These are phyloP conservation scores for Lactarius deliciosus DNA, from an alignment of 768 basidiomycete genomes.

Conservation along the genomic window DNA sequence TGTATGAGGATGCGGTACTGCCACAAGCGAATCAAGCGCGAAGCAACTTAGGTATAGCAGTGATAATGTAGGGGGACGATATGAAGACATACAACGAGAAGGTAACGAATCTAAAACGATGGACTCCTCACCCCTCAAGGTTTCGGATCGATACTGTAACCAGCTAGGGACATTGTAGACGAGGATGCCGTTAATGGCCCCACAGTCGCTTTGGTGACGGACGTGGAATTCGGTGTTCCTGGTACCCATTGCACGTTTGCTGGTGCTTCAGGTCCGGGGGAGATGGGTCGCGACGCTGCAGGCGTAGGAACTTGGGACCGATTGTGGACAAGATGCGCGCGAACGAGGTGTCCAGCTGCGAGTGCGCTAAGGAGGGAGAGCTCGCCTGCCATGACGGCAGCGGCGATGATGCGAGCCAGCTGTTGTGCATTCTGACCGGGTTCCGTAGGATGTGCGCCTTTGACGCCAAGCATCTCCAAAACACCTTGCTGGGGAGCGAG, in stretches of 20 bases:
- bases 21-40: conserved; percentile 13
- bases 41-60: conserved; percentile 23
- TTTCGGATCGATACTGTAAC: conserved; percentile 29
- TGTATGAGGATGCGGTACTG: conserved; percentile 5
- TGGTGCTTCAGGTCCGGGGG: conserved; percentile 46
- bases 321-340: conserved; percentile 92
- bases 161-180: conserved; percentile 26
- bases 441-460: conserved; percentile 80
- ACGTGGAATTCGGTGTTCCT: conserved; percentile 22
- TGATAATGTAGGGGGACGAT: conserved; percentile 14
- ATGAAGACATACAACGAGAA: neutral
- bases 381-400: conserved; percentile 97
- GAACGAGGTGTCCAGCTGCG: conserved; percentile 92
- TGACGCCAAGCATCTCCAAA: conserved; percentile 91
- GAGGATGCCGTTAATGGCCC: conserved; percentile 26
- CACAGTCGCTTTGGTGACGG: conserved; percentile 18
- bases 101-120: neutral
- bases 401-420: conserved; percentile 86
- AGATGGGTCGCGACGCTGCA: conserved; percentile 53
- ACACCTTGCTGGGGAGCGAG: conserved; percentile 88
- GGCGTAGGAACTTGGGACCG: conserved; percentile 82
- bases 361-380: conserved; percentile 88
- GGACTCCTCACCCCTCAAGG: conserved; percentile 11
- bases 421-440: conserved; percentile 90
- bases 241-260: conserved; percentile 29